These are phyloP conservation scores for Eustoma russellianum DNA, from an alignment of 257 asterid genomes.

Conservation along the genomic window DNA sequence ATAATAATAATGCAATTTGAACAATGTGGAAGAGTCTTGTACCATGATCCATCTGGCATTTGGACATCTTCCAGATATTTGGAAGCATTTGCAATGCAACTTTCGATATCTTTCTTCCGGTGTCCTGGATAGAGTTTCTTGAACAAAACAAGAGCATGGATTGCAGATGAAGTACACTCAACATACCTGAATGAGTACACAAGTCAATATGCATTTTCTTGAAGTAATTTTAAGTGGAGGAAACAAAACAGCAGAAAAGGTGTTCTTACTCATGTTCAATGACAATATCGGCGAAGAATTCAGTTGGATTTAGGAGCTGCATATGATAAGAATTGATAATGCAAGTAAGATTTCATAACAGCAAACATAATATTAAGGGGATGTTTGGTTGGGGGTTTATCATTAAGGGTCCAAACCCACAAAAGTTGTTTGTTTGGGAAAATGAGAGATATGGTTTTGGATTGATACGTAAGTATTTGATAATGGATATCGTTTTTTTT, in stretches of 20 bases:
- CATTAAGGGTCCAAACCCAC: no score
- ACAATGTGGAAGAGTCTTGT: background rate
- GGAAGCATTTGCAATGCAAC: conserved; percentile 9
- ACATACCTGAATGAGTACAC: conserved; percentile 15
- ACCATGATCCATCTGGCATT: conserved; percentile 30
- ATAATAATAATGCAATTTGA: background rate
- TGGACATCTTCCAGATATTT: conserved; percentile 19
- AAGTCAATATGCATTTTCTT: background rate
- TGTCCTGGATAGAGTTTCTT: conserved; percentile 19
- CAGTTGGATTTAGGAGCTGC: conserved; percentile 24
- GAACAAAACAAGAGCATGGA: conserved; percentile 19
- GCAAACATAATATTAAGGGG: background rate
- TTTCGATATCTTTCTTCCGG: conserved; percentile 20
- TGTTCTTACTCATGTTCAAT: conserved; percentile 22
- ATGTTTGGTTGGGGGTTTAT: no score
- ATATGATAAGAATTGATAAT: background rate
- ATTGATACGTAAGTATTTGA: no score
- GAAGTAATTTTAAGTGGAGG: background rate
- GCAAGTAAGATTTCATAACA: background rate
- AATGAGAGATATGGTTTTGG: no score
- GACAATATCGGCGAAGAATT: conserved; percentile 21
- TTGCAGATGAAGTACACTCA: conserved; percentile 28
- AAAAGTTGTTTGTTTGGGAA: no score
- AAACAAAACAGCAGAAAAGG: background rate
- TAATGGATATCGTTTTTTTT: no score